phyloP scores from a whole-genome alignment of 805 yeast genomes.

The Pichia kluyveri region DNA sequence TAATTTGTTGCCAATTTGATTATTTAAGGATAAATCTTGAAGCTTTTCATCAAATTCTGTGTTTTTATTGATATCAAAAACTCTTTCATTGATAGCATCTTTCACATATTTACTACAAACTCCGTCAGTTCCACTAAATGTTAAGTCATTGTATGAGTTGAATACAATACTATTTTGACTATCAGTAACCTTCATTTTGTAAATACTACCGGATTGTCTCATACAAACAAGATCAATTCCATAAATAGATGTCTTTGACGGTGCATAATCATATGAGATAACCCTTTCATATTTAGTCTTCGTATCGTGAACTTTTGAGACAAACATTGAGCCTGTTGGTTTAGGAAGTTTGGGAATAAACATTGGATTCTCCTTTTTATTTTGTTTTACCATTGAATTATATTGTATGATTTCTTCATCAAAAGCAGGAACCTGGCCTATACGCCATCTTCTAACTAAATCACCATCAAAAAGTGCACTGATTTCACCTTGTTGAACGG shows the following conservation, averaged over 20 bases:
- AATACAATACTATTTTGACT: conserved; percentile 54
- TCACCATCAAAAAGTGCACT: conserved; percentile 75
- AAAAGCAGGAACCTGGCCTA: conserved; percentile 45
- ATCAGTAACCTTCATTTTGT: conserved; percentile 66
- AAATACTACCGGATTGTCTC: conserved; percentile 85
- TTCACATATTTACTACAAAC: conserved; percentile 35
- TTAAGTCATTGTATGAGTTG: conserved; percentile 59
- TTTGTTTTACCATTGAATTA: conserved; percentile 12
- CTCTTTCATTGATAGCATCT: conserved; percentile 13
- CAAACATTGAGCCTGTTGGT: conserved; percentile 54
- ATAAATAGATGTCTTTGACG: conserved; percentile 37
- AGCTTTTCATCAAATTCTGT: background rate
- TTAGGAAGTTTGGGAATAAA: conserved; percentile 7
- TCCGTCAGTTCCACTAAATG: conserved; percentile 52
- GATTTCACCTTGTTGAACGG: conserved; percentile 59
- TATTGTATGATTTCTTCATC: conserved; percentile 18
- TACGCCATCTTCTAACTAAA: conserved; percentile 69
- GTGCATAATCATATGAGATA: conserved; percentile 77
- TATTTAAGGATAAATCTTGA: background rate
- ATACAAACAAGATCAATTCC: conserved; percentile 70
- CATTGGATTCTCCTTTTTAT: conserved; percentile 14
- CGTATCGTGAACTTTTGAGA: conserved; percentile 65
- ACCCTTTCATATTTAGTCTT: conserved; percentile 74
- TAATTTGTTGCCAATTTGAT: background rate
- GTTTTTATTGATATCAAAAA: background rate